phyloP scores from a whole-genome alignment of 2,329 filamentous ascomycete genomes.

The Leptographium wingfieldii region DNA sequence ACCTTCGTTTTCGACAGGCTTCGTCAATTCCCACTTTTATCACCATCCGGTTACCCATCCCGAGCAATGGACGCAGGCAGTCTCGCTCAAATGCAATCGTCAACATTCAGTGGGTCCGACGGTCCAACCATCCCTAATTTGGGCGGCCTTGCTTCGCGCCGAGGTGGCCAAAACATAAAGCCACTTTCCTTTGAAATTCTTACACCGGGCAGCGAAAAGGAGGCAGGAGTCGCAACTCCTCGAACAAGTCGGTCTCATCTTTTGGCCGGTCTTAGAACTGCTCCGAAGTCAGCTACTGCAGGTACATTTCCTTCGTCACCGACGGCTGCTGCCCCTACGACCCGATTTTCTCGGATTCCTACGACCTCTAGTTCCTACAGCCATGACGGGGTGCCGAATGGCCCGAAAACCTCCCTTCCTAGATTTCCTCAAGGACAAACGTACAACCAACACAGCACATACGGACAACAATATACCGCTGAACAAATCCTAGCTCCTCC shows the following conservation, averaged over 20 bases:
- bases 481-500: slow-evolving; percentile 84
- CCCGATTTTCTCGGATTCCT: slow-evolving; percentile 27
- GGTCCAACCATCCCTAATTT: slow-evolving; percentile 64
- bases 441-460: slow-evolving; percentile 9
- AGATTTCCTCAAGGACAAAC: slow-evolving; percentile 20
- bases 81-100: slow-evolving; percentile 98
- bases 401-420: slow-evolving; percentile 46
- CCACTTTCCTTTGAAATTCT: slow-evolving; percentile 66
- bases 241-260: slow-evolving; percentile 91
- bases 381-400: slow-evolving; percentile 31
- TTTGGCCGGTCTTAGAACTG: slow-evolving; percentile 83
- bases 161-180: slow-evolving; percentile 81
- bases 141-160: slow-evolving; percentile 72
- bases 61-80: slow-evolving; percentile 84
- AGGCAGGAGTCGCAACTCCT: slow-evolving; percentile 63
- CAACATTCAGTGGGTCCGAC: slow-evolving; percentile 55
- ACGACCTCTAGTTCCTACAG: slow-evolving; percentile 31
- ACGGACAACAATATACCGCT: slow-evolving; percentile 52
- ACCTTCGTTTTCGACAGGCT: not conserved
- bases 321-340: slow-evolving; percentile 24
- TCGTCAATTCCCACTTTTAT: not conserved
- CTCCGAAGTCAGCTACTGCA: slow-evolving; percentile 71
- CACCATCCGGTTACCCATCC: slow-evolving; percentile 1
- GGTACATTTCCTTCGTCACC: slow-evolving; percentile 46
- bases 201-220: slow-evolving; percentile 56